Conservation (phyloP, 2,329 filamentous ascomycete species). For the Calonectria pauciramosa region DNA sequence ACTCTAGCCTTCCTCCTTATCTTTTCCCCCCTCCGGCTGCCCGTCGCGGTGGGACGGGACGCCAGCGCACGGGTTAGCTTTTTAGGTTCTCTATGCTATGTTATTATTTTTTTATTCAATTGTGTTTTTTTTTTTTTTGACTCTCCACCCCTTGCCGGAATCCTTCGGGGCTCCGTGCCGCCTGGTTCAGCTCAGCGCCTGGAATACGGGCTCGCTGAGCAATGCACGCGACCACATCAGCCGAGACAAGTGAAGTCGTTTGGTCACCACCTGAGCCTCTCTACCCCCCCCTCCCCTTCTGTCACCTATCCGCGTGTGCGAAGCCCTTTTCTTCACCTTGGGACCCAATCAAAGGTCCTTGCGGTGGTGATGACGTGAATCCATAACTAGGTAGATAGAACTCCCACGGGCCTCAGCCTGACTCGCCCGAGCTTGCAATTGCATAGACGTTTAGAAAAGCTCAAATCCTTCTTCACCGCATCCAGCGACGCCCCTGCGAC, state of each 20-base stretch:
- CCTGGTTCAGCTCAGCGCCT: neutral
- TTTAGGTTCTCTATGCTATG: neutral
- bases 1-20: constrained; percentile 5
- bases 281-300: neutral
- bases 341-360: neutral
- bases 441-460: neutral
- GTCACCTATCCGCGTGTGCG: neutral
- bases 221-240: neutral
- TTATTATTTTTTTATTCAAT: no score
- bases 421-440: neutral
- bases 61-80: neutral
- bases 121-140: no score
- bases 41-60: neutral
- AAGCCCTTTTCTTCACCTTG: neutral
- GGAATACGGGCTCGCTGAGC: neutral
- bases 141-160: neutral
- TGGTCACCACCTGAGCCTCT: neutral
- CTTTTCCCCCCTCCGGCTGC: neutral
- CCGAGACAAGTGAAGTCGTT: neutral
- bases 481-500: neutral
- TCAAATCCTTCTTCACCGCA: neutral
- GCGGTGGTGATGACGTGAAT: neutral
- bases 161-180: neutral
- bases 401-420: neutral
- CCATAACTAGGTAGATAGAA: neutral